Base-by-base conservation (phyloP, 192 early-diverging fungal species). In the Mortierella antarctica region DNA sequence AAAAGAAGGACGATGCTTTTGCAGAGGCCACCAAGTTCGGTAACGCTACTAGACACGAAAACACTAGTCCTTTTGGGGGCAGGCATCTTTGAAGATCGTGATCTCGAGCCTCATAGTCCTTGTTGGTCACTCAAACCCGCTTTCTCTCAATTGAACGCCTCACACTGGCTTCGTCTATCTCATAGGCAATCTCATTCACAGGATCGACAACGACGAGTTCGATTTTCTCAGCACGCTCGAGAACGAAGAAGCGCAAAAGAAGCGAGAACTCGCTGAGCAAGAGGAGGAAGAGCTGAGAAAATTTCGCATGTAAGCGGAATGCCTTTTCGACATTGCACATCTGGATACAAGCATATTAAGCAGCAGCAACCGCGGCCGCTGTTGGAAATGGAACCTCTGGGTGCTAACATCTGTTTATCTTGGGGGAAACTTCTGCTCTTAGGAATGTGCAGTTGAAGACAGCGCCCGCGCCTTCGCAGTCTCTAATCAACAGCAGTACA, bases 181-280 rank as follows among this genome's bases (percentile, higher is more conserved):
- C 52, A 47, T 59, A 89, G 86, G 83, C 40, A 91, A 91, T 56
- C 79, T 89, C 10, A 88, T 93, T 67, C 88, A 90, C 53, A 88
- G 82, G 57, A 83, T 93, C 31, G 92, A 92, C 40, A 85, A 85
- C 8, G 92, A 91, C 17, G 92, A 93, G 51, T 89, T 89, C 15
- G 91, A 92, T 31, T 93, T 89, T 67, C 85, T 90, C n/a, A 88
- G 83, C 42, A 78, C 85, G 2, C 72, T 92, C 20, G 87, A 91
- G 18, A 84, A 86, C 42, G 78, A 83, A 57, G 83, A 90, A 40
- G 69, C 77, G 3, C 65, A 82, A 41, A 80, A 84, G 52, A 86
- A 90, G 47, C 45, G 58, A 17, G 82, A 82, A 17, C 78, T 76
- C 48, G 74, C 67, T 45, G 61, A 75, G 18, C 85, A 86, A 54